phyloP scores from a whole-genome alignment of 2,329 filamentous ascomycete genomes.

The Nothomitra cinnamomea region DNA sequence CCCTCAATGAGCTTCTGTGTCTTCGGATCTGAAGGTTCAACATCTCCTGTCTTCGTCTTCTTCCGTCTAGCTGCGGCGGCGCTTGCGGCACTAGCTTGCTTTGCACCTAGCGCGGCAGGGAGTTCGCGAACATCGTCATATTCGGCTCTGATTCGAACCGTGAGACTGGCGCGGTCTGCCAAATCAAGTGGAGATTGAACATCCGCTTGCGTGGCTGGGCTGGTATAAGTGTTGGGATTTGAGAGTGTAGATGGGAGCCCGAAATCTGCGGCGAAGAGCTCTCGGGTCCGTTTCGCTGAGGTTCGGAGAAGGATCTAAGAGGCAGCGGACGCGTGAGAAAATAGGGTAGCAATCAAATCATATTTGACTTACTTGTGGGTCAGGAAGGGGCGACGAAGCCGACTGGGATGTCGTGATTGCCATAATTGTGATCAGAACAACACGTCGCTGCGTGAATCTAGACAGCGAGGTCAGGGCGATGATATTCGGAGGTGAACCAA shows the following conservation, averaged over 20 bases:
- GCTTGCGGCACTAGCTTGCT: conserved; percentile 47
- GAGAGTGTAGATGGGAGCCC: conserved; percentile 27
- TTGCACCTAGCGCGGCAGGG: conserved; percentile 61
- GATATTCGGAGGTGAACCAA: background rate
- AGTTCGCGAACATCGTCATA: conserved; percentile 65
- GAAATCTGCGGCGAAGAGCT: conserved; percentile 36
- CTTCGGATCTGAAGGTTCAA: conserved; percentile 32
- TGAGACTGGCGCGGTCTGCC: conserved; percentile 30
- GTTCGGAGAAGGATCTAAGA: conserved; percentile 17
- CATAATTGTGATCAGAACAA: background rate
- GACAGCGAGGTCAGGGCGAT: no score
- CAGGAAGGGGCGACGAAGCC: background rate
- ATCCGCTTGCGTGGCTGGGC: background rate
- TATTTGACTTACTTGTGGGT: background rate
- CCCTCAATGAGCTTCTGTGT: conserved; percentile 52
- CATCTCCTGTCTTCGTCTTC: conserved; percentile 38
- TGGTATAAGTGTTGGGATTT: conserved; percentile 18
- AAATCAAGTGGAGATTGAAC: conserved; percentile 16
- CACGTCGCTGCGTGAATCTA: no score
- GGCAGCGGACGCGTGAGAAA: background rate
- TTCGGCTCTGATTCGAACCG: conserved; percentile 48
- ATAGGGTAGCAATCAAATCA: background rate
- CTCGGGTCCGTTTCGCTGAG: conserved; percentile 36
- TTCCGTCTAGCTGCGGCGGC: conserved; percentile 44
- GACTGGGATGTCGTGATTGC: background rate